Conservation (phyloP, 2,329 filamentous ascomycete genomes). For the Monascus ruber region DNA sequence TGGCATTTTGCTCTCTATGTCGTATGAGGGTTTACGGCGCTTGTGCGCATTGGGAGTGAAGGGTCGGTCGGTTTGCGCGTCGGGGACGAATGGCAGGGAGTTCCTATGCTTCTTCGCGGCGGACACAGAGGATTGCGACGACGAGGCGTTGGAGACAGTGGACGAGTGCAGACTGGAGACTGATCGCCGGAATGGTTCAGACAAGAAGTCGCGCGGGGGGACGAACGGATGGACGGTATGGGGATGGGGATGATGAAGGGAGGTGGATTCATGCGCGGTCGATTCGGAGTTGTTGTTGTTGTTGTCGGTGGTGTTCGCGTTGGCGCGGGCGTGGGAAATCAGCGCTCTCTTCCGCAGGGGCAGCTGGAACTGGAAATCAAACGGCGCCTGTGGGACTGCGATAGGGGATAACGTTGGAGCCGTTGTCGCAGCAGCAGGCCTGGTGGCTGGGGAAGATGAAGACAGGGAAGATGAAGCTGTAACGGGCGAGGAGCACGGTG, state of each 20-base stretch:
- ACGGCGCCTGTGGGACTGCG: constrained; percentile 10
- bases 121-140: constrained; percentile 6
- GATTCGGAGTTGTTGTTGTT: constrained; percentile 9
- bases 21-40: constrained; percentile 14
- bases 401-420: constrained; percentile 3
- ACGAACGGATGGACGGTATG: constrained; percentile 39
- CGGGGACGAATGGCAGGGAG: constrained; percentile 12
- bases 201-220: constrained; percentile 31
- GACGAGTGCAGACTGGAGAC: constrained; percentile 14
- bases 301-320: neutral
- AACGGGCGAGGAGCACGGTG: no score
- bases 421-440: no score
- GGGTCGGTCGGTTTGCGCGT: constrained; percentile 12
- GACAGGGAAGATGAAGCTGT: no score
- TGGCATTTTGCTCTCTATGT: constrained; percentile 14
- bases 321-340: constrained; percentile 10
- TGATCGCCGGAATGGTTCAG: constrained; percentile 22
- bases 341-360: constrained; percentile 11
- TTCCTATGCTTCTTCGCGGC: constrained; percentile 7
- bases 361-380: constrained; percentile 13
- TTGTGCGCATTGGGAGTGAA: constrained; percentile 18
- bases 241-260: constrained; percentile 42
- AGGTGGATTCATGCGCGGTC: constrained; percentile 38
- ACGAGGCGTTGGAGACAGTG: constrained; percentile 8
- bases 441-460: no score